Percentiles rank a stretch among this genome's conserved stretches.
These are phyloP conservation scores for Rhodotorula glutinis DNA, from an alignment of 1,284 basidiomycete genomes.

Conservation along the genomic window DNA sequence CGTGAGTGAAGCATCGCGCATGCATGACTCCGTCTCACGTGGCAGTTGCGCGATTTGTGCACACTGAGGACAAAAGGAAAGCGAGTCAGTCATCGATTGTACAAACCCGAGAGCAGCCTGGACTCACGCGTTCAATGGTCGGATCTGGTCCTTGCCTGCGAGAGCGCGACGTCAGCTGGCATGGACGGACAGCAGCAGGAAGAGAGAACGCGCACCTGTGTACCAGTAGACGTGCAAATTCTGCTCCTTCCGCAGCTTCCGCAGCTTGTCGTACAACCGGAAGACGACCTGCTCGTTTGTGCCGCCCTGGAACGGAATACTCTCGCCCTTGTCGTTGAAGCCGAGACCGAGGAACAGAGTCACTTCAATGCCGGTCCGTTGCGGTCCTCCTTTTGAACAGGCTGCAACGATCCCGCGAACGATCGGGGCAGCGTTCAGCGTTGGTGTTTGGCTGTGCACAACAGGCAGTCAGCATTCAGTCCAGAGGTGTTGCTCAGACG, in stretches of 20 bases:
- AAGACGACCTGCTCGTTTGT: conserved; percentile 73
- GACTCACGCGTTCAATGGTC: conserved; percentile 62
- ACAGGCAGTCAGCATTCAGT: too few species aligned
- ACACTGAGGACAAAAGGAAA: conserved; percentile 46
- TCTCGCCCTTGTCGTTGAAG: conserved; percentile 68
- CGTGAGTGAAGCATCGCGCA: background rate
- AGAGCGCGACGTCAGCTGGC: background rate
- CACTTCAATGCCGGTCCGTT: conserved; percentile 58
- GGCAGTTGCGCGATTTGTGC: conserved; percentile 71
- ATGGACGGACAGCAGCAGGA: background rate
- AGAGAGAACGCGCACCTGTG: conserved; percentile 12
- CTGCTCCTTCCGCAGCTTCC: conserved; percentile 55
- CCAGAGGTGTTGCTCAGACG: background rate
- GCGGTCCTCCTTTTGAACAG: conserved; percentile 53
- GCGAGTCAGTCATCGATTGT: background rate
- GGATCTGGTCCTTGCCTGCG: conserved; percentile 58
- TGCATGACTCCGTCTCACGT: conserved; percentile 48
- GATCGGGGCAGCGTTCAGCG: conserved; percentile 68
- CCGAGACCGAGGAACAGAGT: conserved; percentile 64
- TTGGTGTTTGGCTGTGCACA: conserved; percentile 63
- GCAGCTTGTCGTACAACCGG: conserved; percentile 60
- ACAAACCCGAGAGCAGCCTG: too few species aligned
- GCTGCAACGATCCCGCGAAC: conserved; percentile 65
- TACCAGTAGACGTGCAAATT: conserved; percentile 67
- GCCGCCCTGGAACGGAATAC: conserved; percentile 72